Percentiles rank a stretch among this genome's conserved stretches.
These are phyloP conservation scores for Pueraria montana DNA, from an alignment of 306 rosid species.

Conservation along the genomic window DNA sequence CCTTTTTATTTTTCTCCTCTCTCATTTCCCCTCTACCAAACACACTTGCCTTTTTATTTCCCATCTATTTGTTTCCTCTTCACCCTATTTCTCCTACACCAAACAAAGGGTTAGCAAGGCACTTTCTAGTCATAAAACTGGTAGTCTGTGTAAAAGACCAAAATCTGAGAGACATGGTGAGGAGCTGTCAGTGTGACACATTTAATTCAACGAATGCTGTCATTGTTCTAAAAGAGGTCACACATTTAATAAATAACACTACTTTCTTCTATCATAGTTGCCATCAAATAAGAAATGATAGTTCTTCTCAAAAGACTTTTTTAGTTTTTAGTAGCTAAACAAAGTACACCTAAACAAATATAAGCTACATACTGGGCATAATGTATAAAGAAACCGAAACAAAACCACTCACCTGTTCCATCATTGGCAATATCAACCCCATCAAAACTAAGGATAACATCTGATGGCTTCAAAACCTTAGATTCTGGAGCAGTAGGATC, in stretches of 20 bases:
- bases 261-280: conserved; percentile 28
- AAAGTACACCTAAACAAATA: conserved; percentile 34
- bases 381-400: conserved; percentile 16
- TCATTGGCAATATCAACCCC: conserved; percentile 94
- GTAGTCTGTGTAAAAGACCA: conserved; percentile 20
- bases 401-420: conserved; percentile 79
- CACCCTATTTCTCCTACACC: too few species aligned
- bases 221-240: conserved; percentile 31
- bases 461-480: conserved; percentile 87
- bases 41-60: too few species aligned
- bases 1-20: too few species aligned
- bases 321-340: conserved; percentile 24
- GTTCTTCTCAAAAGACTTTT: conserved; percentile 25
- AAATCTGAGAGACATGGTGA: not conserved
- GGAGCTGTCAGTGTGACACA: not conserved
- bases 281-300: conserved; percentile 31
- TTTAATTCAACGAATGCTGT: not conserved
- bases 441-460: conserved; percentile 95
- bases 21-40: too few species aligned
- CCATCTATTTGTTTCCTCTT: too few species aligned
- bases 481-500: conserved; percentile 93
- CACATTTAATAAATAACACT: not conserved
- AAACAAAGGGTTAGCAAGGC: not conserved
- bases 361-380: conserved; percentile 11
- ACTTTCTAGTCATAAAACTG: conserved; percentile 33